Conservation (phyloP, 495 filamentous ascomycete genomes). For the Hypoxylon cercidicola region DNA sequence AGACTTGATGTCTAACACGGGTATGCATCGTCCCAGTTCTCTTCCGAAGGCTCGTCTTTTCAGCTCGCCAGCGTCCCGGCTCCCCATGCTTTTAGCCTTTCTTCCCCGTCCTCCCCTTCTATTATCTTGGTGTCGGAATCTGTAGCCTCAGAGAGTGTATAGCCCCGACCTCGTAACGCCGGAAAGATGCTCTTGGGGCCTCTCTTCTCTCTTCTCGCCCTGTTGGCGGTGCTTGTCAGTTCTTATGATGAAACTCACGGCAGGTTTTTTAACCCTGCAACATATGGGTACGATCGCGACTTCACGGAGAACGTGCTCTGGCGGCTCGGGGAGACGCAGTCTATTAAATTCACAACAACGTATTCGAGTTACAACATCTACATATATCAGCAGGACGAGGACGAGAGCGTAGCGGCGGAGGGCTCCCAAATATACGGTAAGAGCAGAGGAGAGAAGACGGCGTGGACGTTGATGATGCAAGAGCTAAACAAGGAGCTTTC, state of each 20-base stretch:
- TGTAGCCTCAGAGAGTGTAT: neutral
- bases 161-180: neutral
- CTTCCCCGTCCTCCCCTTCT: no score
- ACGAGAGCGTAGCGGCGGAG: conserved; percentile 5
- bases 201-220: neutral
- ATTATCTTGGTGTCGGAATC: no score
- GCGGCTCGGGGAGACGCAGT: conserved; percentile 25
- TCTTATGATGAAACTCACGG: conserved; percentile 12
- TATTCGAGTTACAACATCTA: conserved; percentile 35
- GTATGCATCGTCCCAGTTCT: no score
- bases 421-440: conserved; percentile 40
- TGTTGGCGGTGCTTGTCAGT: conserved; percentile 1
- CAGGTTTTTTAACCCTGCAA: conserved; percentile 31
- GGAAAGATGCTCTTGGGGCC: neutral
- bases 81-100: no score
- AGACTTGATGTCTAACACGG: no score
- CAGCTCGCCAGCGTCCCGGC: no score
- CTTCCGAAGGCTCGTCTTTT: no score
- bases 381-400: conserved; percentile 33
- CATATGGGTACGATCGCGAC: conserved; percentile 2
- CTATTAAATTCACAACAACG: conserved; percentile 36
- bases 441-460: neutral
- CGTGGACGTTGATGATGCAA: neutral
- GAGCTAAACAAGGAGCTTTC: neutral
- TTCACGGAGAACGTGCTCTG: conserved; percentile 33